phyloP scores from a whole-genome alignment of 345 rosid genomes.

The Melaleuca quinquenervia region DNA sequence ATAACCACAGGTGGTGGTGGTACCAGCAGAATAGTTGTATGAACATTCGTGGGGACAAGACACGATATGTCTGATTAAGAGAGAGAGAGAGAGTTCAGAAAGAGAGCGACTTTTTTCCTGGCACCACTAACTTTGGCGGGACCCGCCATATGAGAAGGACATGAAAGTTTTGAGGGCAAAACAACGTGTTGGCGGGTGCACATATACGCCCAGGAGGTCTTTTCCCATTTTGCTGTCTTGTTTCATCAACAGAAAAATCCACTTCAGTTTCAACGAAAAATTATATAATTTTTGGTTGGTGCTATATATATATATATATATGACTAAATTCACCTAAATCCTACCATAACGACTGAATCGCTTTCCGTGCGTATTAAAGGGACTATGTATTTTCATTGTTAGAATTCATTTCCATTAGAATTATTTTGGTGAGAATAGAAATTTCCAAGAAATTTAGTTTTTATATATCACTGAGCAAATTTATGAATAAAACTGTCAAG shows the following conservation, averaged over 20 bases:
- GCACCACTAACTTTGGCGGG: not conserved
- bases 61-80: not conserved
- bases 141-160: not conserved
- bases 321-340: not conserved
- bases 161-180: not conserved
- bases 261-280: not conserved
- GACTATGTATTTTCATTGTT: not conserved
- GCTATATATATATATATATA: too few species aligned
- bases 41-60: not conserved
- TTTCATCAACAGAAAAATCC: not conserved
- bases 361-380: not conserved
- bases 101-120: not conserved
- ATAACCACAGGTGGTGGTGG: not conserved
- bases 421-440: not conserved
- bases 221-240: not conserved
- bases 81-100: not conserved
- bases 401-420: not conserved
- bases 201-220: not conserved
- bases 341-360: too few species aligned
- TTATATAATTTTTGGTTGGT: not conserved
- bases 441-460: not conserved
- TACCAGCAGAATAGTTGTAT: not conserved
- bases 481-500: not conserved
- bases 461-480: not conserved
- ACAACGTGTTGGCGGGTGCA: not conserved